Base-by-base conservation (phyloP, 257 asterid species). In the Fraxinus pennsylvanica region DNA sequence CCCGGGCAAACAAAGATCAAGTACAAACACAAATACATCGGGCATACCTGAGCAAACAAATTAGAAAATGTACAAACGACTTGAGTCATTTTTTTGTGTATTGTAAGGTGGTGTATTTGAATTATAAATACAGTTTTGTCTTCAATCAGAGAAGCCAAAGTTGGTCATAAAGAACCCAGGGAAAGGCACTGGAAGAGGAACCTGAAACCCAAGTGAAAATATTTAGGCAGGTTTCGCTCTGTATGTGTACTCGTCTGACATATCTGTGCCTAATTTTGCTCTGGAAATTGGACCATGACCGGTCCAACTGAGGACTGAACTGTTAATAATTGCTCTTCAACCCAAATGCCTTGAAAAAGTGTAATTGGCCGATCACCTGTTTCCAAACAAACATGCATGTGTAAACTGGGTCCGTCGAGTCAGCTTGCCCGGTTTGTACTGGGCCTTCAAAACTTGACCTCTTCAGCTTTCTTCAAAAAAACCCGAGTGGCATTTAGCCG, bases 191-290 rank as follows among this genome's bases (percentile, higher is more conserved):
- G 69, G 69, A 15, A 22, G 69, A 9, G n/a, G 36, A 22, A 63
- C 32, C 15, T 63, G 69, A 63, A 63, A 63, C 8, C 69, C 4
- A 27, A 63, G 27, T 7, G 32, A 8, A 59, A 22, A 59, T 59
- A 59, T 59, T 6, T 21, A 59, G 32, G 67, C 67, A 59, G 67
- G 29, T 22, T 59, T 8, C 67, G 9, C 67, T 59, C 67, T 59
- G 67, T 59, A 8, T 47, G 57, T 47, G 57, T 47, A 54, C 3
- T 54, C 66, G 8, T 57, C 69, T 63, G 69, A 63, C 69, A 63
- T 63, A 25, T 63, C 69, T 27, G 35, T 63, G 69, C 84, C 82
- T 84, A 83, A 92, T 78, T 84, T 86, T 83, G 78, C 69, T 63
- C 69, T 63, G 36, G 69, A 63, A 63, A 63, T 63, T 63, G 69